These are phyloP conservation scores for Rubia peregrina DNA, from an alignment of 305 asterid genomes.

Conservation along the genomic window DNA sequence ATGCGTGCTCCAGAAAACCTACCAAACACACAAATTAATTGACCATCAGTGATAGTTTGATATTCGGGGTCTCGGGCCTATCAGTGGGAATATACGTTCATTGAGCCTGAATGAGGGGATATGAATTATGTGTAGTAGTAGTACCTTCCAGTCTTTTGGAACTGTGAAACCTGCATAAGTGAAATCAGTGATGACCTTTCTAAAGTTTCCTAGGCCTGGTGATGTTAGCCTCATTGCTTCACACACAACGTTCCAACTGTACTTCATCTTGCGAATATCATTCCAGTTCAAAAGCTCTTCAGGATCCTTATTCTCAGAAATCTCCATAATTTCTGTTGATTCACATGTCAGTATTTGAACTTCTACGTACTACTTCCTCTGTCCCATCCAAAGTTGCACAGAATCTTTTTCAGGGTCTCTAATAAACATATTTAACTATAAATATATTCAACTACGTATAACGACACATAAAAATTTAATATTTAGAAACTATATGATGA, in stretches of 20 bases:
- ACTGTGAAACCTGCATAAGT: constrained; percentile 7
- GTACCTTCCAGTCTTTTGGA: constrained; percentile 14
- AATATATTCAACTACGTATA: no score
- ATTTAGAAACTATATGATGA: no score
- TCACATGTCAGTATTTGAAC: no score
- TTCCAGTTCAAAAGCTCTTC: constrained; percentile 4
- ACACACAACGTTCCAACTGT: neutral
- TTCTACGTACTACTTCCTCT: neutral
- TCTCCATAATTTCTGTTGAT: constrained; percentile 5
- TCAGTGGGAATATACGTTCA: no score
- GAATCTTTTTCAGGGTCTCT: neutral
- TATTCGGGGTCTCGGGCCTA: no score
- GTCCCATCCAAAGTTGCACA: neutral
- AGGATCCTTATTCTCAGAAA: neutral
- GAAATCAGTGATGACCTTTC: neutral
- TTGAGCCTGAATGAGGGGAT: no score
- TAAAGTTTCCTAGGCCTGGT: neutral
- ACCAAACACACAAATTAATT: neutral
- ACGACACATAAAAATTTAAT: no score
- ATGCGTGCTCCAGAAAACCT: neutral
- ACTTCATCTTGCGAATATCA: constrained; percentile 6
- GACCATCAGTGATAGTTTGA: neutral
- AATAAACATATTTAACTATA: no score
- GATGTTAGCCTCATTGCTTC: neutral
- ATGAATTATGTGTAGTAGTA: neutral